Evolutionary conservation across 2,329 filamentous ascomycete genomes (phyloP), one percentile per base, ranked within the genome.

Genomic region (Colletotrichum truncatum): DNA sequence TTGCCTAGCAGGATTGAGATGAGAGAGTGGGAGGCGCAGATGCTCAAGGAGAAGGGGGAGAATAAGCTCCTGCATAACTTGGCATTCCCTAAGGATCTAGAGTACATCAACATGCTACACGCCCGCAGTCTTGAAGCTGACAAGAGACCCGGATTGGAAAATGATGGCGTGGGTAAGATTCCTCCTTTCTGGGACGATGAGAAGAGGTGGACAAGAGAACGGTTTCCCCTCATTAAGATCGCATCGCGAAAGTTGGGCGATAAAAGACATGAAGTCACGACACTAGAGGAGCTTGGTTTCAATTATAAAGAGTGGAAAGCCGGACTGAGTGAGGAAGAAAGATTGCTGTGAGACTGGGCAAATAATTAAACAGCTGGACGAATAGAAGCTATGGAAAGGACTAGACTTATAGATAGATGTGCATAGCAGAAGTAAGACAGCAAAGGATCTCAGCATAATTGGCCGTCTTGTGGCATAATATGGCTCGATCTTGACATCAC

Each of bases 91-190:
- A 81, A 82, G 36, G 89, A 91, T 70, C 83, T 83, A 0, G 78
- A 86, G 4, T 89, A 90, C 68, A 85, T 91, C 69, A 90, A 91
- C 69, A 77, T 78, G 64, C 73, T 90, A 56, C 78, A 85, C 46
- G 77, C 81, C 11, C 83, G 84, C 78, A 84, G 82, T 14, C 71
- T 77, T 9, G 73, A 71, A 3, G 84, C 83, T 1, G 48, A 57
- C 14, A 70, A 56, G 38, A 69, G 52, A 5, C 48, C 67, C 0
- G 75, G 70, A 0, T 69, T 81, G 4, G 76, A 77, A 18, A 79
- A 80, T 36, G 72, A 75, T 3, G 80, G 80, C 0, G 58, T 66
- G 6, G 79, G 79, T 1, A 80, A 79, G 70, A 68, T 51, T 2
- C 76, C 79, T 3, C 78, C 78, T 1, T 79, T 74, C 55, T 82